Evolutionary conservation across 2,329 filamentous ascomycete genomes (phyloP).

Genomic region (Cladorrhinum sp.): DNA sequence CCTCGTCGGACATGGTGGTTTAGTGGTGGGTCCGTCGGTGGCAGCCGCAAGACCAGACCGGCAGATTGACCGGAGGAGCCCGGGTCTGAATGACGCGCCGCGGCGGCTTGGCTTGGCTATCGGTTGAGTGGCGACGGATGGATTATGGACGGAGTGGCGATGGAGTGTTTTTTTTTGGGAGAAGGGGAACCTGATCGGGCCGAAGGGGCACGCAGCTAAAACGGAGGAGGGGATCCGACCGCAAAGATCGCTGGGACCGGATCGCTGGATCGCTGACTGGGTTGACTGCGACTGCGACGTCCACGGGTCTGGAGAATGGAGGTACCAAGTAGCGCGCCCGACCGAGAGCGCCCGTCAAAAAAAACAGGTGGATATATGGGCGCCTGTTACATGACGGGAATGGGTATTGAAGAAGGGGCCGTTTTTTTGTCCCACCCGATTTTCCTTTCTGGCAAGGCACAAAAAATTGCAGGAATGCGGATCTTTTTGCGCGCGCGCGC

Average conservation of each 20-base stretch:
- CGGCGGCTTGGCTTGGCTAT: slow-evolving; percentile 6
- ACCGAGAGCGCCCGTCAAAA: too few relatives aligned
- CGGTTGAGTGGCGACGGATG: background rate
- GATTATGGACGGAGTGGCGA: slow-evolving; percentile 5
- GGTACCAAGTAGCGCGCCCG: too few relatives aligned
- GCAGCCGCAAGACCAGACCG: background rate
- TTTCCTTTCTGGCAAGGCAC: background rate
- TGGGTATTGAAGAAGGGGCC: slow-evolving; percentile 13
- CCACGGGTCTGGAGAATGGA: too few relatives aligned
- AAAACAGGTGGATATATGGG: background rate
- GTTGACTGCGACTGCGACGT: too few relatives aligned
- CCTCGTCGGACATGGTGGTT: slow-evolving; percentile 34
- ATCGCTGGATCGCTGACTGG: background rate
- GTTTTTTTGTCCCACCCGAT: slow-evolving; percentile 27
- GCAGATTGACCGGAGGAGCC: slow-evolving; percentile 4
- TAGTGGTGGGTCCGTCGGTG: slow-evolving; percentile 8
- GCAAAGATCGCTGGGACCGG: background rate
- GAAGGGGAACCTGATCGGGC: background rate
- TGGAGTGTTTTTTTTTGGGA: background rate
- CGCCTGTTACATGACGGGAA: background rate
- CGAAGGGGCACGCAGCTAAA: slow-evolving; percentile 1
- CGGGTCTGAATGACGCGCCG: slow-evolving; percentile 2
- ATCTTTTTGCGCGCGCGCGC: background rate
- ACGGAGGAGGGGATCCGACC: slow-evolving; percentile 11
- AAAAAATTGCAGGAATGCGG: background rate